A percentile compares a stretch with the other conserved stretches of the same genome.
These are phyloP conservation scores for Wickerhamomyces mucosus DNA, from an alignment of 805 yeast genomes.

Conservation along the genomic window DNA sequence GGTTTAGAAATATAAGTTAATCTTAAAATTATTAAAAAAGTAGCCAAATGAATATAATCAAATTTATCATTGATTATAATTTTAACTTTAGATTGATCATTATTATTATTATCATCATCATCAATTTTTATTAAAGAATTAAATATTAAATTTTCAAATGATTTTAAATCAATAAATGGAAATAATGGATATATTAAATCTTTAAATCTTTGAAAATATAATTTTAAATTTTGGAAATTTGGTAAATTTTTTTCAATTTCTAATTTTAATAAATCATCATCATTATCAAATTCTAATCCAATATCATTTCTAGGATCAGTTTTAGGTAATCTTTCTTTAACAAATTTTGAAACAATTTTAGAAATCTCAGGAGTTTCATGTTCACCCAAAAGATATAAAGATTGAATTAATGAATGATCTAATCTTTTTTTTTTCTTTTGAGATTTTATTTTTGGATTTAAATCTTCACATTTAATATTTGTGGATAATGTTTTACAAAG, in stretches of 20 bases:
- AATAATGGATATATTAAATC: slow-evolving; percentile 34
- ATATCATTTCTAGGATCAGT: slow-evolving; percentile 4
- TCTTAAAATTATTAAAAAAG: slow-evolving; percentile 31
- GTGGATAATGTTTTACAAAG: slow-evolving; percentile 12
- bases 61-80: slow-evolving; percentile 28
- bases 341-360: slow-evolving; percentile 11
- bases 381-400: slow-evolving; percentile 15
- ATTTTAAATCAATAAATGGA: slow-evolving; percentile 34
- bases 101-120: slow-evolving; percentile 7
- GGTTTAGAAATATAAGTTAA: slow-evolving; percentile 32
- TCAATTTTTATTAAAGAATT: slow-evolving; percentile 26
- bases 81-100: slow-evolving; percentile 10
- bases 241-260: slow-evolving; percentile 30
- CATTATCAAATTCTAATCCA: slow-evolving; percentile 7
- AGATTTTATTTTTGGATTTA: slow-evolving; percentile 5
- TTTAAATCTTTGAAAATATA: slow-evolving; percentile 33
- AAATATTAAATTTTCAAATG: slow-evolving; percentile 23
- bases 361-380: slow-evolving; percentile 13
- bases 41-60: slow-evolving; percentile 32
- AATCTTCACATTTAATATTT: slow-evolving; percentile 8
- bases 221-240: slow-evolving; percentile 27
- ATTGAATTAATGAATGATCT: slow-evolving; percentile 15
- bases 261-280: slow-evolving; percentile 22
- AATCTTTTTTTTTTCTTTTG: slow-evolving; percentile 12
- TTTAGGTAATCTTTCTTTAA: slow-evolving; percentile 12